phyloP scores from a whole-genome alignment of 2,329 filamentous ascomycete genomes.

The Fusarium sp. region DNA sequence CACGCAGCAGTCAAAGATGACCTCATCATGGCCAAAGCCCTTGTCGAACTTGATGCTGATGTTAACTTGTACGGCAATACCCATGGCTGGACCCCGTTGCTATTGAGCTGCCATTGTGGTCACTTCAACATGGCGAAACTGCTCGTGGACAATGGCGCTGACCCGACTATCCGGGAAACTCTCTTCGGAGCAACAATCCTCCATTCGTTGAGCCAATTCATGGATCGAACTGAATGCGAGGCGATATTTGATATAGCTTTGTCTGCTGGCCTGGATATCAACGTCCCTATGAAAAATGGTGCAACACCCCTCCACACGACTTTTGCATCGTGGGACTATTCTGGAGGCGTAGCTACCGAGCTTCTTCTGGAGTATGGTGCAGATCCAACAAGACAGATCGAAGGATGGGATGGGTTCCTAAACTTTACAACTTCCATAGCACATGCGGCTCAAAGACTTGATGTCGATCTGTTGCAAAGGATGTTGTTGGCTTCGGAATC shows the following conservation, averaged over 20 bases:
- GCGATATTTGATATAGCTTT: not conserved
- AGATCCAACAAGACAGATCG: not conserved
- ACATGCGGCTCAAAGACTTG: not conserved
- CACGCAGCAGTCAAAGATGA: not conserved
- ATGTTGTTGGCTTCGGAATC: not conserved
- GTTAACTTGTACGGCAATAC: not conserved
- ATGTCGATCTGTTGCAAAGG: not conserved
- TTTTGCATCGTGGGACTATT: slow-evolving; percentile 1
- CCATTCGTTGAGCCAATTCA: not conserved
- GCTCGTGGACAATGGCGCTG: not conserved
- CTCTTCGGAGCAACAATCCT: not conserved
- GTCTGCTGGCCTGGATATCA: not conserved
- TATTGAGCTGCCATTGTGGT: not conserved
- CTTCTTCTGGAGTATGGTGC: not conserved
- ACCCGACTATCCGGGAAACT: not conserved
- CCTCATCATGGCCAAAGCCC: not conserved
- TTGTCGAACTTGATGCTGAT: not conserved
- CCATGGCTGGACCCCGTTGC: not conserved
- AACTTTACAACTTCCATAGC: not conserved
- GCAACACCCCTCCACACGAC: slow-evolving; percentile 1
- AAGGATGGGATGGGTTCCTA: not conserved
- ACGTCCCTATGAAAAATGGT: not conserved
- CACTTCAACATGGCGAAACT: not conserved
- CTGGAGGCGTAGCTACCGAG: not conserved
- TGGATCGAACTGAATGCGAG: not conserved